phyloP scores from a whole-genome alignment of 2,329 filamentous ascomycete species.

The Escovopsis sp. region DNA sequence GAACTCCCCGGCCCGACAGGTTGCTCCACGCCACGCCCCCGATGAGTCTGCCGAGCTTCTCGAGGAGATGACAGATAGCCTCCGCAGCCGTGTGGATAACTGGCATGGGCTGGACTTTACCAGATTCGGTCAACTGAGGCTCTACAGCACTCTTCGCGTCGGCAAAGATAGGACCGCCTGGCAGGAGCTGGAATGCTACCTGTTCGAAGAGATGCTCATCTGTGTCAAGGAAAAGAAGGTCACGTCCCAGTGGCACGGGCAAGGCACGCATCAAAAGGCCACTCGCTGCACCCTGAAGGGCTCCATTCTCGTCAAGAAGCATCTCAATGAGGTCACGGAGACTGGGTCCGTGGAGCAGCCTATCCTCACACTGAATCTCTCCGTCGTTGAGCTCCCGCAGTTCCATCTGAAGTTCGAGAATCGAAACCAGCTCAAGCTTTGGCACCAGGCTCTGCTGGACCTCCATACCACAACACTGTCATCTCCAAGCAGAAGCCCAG shows the following conservation, averaged over 20 bases:
- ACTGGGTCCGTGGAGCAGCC: conserved; percentile 57
- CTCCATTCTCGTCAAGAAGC: conserved; percentile 95
- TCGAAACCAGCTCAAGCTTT: conserved; percentile 69
- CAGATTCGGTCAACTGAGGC: conserved; percentile 76
- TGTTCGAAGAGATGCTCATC: conserved; percentile 98
- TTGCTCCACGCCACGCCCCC: conserved; percentile 45
- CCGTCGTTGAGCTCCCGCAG: conserved; percentile 78
- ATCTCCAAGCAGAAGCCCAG: conserved; percentile 49
- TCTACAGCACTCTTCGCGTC: conserved; percentile 81
- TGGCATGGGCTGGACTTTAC: conserved; percentile 95
- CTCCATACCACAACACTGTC: conserved; percentile 53
- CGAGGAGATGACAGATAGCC: conserved; percentile 71
- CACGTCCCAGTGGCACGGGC: conserved; percentile 44
- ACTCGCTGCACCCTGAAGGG: conserved; percentile 84
- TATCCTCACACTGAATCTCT: conserved; percentile 75
- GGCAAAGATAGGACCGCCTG: conserved; percentile 93
- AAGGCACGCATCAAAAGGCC: conserved; percentile 41
- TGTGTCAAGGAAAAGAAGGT: conserved; percentile 96
- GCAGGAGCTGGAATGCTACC: conserved; percentile 94
- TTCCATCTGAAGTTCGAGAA: conserved; percentile 88
- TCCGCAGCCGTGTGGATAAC: conserved; percentile 83
- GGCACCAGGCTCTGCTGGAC: conserved; percentile 77
- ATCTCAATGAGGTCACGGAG: conserved; percentile 77
- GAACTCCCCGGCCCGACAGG: conserved; percentile 36
- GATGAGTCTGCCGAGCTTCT: conserved; percentile 65